These are phyloP conservation scores for Pelargonium hybrid DNA, from an alignment of 441 rosid species.

Conservation along the genomic window DNA sequence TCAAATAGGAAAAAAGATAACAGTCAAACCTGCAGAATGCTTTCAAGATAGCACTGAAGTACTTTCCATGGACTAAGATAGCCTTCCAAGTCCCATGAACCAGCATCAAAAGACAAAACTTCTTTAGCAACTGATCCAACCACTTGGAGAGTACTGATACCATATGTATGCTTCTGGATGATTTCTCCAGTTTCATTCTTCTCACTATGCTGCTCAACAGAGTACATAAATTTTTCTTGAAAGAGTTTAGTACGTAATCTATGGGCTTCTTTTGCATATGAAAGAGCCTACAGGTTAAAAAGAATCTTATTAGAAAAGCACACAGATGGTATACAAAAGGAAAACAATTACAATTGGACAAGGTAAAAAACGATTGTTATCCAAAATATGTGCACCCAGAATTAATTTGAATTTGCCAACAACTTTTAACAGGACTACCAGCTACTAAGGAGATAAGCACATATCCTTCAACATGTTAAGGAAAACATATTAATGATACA, in stretches of 20 bases:
- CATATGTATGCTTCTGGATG: slow-evolving; percentile 30
- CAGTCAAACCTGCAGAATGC: slow-evolving; percentile 72
- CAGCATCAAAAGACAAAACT: slow-evolving; percentile 43
- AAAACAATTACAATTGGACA: not conserved
- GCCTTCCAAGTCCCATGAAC: slow-evolving; percentile 34
- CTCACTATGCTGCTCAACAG: slow-evolving; percentile 46
- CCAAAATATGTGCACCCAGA: not conserved
- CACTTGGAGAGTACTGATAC: slow-evolving; percentile 37
- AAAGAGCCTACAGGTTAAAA: slow-evolving; percentile 55
- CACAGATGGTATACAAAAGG: not conserved
- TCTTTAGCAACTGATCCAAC: slow-evolving; percentile 40
- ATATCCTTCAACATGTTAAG: not conserved
- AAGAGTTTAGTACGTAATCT: slow-evolving; percentile 59
- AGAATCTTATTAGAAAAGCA: slow-evolving; percentile 9
- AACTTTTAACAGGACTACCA: not conserved
- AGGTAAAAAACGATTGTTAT: not conserved
- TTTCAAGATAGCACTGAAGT: slow-evolving; percentile 82
- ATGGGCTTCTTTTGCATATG: slow-evolving; percentile 71
- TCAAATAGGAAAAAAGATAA: slow-evolving; percentile 17
- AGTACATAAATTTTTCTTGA: slow-evolving; percentile 57
- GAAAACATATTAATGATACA: not conserved
- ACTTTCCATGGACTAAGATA: slow-evolving; percentile 90
- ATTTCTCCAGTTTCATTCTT: slow-evolving; percentile 35
- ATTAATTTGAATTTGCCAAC: not conserved
- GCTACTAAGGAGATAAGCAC: not conserved